Conservation (phyloP, 2,329 filamentous ascomycete species). For the Stagonosporopsis cucurbitacearum region DNA sequence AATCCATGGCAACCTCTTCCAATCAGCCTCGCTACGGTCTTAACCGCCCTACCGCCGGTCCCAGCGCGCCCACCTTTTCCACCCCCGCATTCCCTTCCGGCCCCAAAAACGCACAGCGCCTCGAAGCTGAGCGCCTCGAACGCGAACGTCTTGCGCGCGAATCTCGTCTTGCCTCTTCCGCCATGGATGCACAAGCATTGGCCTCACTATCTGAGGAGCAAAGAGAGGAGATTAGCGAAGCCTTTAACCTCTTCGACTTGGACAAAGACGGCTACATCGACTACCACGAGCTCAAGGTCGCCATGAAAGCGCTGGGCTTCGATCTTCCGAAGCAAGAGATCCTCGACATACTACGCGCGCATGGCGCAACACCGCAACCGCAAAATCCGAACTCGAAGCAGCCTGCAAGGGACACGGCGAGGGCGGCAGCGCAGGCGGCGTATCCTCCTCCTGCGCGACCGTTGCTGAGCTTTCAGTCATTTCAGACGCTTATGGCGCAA, state of each 20-base stretch:
- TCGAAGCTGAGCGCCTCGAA: constrained; percentile 51
- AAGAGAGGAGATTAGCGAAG: constrained; percentile 90
- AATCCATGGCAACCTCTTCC: constrained; percentile 59
- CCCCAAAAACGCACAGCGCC: constrained; percentile 50
- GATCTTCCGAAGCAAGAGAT: constrained; percentile 87
- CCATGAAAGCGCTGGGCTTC: constrained; percentile 93
- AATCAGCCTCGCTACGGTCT: constrained; percentile 63
- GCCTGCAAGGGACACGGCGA: constrained; percentile 21
- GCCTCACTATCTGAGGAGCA: constrained; percentile 81
- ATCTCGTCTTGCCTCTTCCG: constrained; percentile 35
- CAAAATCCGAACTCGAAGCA: constrained; percentile 9
- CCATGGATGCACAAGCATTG: constrained; percentile 56
- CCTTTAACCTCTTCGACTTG: constrained; percentile 96
- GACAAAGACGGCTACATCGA: constrained; percentile 94
- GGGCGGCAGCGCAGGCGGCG: constrained; percentile 13
- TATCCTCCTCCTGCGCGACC: constrained; percentile 58
- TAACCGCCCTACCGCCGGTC: constrained; percentile 39
- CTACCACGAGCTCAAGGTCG: constrained; percentile 98
- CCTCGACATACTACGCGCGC: constrained; percentile 77
- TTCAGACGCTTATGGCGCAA: constrained; percentile 76
- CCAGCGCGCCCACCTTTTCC: constrained; percentile 31
- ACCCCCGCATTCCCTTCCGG: constrained; percentile 50
- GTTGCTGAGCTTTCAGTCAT: constrained; percentile 73
- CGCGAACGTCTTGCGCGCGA: constrained; percentile 51
- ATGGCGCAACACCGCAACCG: constrained; percentile 60